Conservation (phyloP, 495 filamentous ascomycete genomes). For the Hypoxylon intermedium region DNA sequence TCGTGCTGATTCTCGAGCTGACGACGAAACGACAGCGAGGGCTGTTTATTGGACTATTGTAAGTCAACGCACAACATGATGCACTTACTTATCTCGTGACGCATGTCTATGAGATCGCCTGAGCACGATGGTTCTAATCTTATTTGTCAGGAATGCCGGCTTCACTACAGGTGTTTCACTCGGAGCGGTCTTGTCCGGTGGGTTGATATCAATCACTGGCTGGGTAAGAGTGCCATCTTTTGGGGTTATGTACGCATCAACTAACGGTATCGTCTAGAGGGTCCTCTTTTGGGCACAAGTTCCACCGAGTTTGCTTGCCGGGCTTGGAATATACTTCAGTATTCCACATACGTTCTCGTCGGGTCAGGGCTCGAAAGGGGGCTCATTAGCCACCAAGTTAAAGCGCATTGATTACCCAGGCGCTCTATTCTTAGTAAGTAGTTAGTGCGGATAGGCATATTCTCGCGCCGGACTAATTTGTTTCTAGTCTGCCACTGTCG, state of each 20-base stretch:
- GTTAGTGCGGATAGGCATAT: not conserved
- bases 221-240: conserved; percentile 63
- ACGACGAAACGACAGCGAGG: conserved; percentile 68
- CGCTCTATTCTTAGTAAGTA: conserved; percentile 64
- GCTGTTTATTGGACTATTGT: conserved; percentile 70
- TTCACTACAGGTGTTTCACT: conserved; percentile 74
- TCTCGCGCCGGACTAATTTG: conserved; percentile 7
- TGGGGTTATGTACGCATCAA: not conserved
- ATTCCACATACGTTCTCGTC: conserved; percentile 57
- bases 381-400: conserved; percentile 55
- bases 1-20: conserved; percentile 74
- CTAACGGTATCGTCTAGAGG: conserved; percentile 54
- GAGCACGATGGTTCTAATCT: not conserved
- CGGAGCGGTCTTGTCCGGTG: conserved; percentile 74
- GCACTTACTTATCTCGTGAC: no score
- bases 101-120: no score
- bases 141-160: conserved; percentile 45
- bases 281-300: conserved; percentile 72
- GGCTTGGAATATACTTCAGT: conserved; percentile 63
- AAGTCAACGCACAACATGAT: conserved; percentile 47
- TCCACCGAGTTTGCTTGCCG: conserved; percentile 62
- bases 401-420: conserved; percentile 73
- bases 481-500: conserved; percentile 57
- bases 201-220: conserved; percentile 64
- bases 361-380: conserved; percentile 27